A percentile compares a stretch with the other conserved stretches of the same genome.
These are phyloP conservation scores for Russula ochroleuca DNA, from an alignment of 768 basidiomycete species.

Conservation along the genomic window DNA sequence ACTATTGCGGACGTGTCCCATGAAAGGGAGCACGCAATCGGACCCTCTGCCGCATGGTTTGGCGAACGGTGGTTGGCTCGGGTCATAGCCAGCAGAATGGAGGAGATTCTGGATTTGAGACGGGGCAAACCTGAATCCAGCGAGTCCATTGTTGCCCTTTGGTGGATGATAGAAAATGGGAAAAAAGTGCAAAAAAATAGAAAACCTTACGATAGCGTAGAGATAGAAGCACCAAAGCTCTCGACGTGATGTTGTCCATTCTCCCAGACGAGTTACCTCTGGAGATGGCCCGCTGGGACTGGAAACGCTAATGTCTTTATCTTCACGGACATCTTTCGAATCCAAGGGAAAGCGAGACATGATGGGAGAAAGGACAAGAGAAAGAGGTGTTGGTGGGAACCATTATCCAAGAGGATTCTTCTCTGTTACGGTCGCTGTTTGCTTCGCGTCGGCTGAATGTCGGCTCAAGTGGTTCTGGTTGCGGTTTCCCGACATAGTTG, in stretches of 20 bases:
- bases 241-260: conserved; percentile 27
- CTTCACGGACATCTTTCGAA: not conserved
- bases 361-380: conserved; percentile 82
- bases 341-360: conserved; percentile 37
- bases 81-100: conserved; percentile 69
- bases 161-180: not conserved
- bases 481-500: too few species aligned
- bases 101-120: conserved; percentile 73
- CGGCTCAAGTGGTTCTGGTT: not conserved
- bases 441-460: not conserved
- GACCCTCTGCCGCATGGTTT: conserved; percentile 46
- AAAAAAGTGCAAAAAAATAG: not conserved
- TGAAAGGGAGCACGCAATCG: conserved; percentile 61
- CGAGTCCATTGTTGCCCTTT: conserved; percentile 62
- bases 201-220: conserved; percentile 44
- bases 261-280: not conserved
- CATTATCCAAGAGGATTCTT: conserved; percentile 43
- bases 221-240: conserved; percentile 57
- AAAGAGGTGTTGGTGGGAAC: conserved; percentile 78
- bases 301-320: not conserved
- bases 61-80: conserved; percentile 50
- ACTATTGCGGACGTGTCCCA: conserved; percentile 60
- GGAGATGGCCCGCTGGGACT: not conserved
- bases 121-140: conserved; percentile 68
- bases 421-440: not conserved